Evolutionary conservation across 2,329 filamentous ascomycete genomes (phyloP), one percentile per base, ranked within the genome.

Genomic region (Plectosphaerella sp.): DNA sequence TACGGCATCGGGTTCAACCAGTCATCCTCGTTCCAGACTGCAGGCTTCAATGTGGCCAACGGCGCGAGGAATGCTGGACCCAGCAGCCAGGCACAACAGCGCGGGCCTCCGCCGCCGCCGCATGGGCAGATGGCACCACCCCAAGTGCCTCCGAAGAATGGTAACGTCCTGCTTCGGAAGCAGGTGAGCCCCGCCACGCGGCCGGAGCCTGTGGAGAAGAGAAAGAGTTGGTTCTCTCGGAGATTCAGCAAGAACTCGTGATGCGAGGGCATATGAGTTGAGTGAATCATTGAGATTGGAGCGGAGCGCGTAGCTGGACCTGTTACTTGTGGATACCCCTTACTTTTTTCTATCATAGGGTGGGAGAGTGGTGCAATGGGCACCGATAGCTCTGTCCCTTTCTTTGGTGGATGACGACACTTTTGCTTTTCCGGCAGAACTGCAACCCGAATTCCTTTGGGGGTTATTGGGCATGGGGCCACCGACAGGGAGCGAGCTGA

Each of bases 161-260:
- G 52, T 37, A 14, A 50, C 39, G 33, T 46, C 39, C 54, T 60
- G 25, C 61, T 62, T 47, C 61, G 55, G 48, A 49, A 43, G 18
- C 60, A 45, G 53, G 55, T 5, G 51, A 50, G 45, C 56, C 20
- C 47, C 50, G 56, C 67, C 57, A 59, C 64, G 51, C 62, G 67
- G 46, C 65, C 69, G 6, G 64, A 64, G 4, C 56, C 60, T 18
- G 64, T 65, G 12, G 87, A 91, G 55, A 96, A 96, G 78, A 80
- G 89, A 58, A 92, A 91, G 79, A 94, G 91, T 66, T 96, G 92
- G 91, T 86, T 97, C 62, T 84, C 88, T 64, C 83, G 85, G 61
- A 80, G 86, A 51, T 94, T 96, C 69, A 94, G 88, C 77, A 91
- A 78, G 65, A 70, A 71, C 28, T 67, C 67, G 51, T 72, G 69